phyloP scores from a whole-genome alignment of 768 basidiomycete species.

The Kwoniella pini region DNA sequence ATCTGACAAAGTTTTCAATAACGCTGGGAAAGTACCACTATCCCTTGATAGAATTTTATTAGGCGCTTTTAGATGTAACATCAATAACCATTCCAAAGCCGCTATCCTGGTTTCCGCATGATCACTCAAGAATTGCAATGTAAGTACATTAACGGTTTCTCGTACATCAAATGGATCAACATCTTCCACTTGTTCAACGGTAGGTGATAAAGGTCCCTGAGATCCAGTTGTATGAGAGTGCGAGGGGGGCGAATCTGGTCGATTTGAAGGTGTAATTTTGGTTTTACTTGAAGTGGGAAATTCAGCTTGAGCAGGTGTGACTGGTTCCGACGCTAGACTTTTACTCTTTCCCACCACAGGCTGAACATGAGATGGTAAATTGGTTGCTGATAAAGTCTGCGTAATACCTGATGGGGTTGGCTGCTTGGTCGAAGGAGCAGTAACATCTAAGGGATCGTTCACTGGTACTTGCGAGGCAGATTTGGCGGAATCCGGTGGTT shows the following conservation, averaged over 20 bases:
- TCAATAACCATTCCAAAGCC: slow-evolving; percentile 94
- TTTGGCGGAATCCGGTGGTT: slow-evolving; percentile 24
- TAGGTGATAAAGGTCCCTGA: slow-evolving; percentile 35
- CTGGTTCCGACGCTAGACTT: slow-evolving; percentile 31
- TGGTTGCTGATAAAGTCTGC: slow-evolving; percentile 28
- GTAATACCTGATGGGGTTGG: slow-evolving; percentile 9
- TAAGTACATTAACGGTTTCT: slow-evolving; percentile 86
- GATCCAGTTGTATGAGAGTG: slow-evolving; percentile 13
- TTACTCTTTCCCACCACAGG: not conserved
- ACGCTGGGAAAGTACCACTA: slow-evolving; percentile 92
- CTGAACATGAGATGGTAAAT: slow-evolving; percentile 25
- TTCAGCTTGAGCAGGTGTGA: slow-evolving; percentile 46
- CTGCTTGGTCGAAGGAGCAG: slow-evolving; percentile 45
- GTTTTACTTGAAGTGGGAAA: slow-evolving; percentile 37
- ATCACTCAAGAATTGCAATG: slow-evolving; percentile 91
- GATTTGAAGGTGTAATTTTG: not conserved
- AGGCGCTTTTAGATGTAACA: slow-evolving; percentile 97
- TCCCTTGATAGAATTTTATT: slow-evolving; percentile 95
- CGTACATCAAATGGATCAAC: slow-evolving; percentile 85
- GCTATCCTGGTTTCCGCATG: slow-evolving; percentile 95
- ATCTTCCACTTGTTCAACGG: slow-evolving; percentile 52
- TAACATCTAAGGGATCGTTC: slow-evolving; percentile 37
- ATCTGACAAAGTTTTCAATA: slow-evolving; percentile 93
- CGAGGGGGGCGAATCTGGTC: slow-evolving; percentile 62
- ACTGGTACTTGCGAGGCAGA: slow-evolving; percentile 23